These are phyloP conservation scores for Echinosophora koreensis DNA, from an alignment of 306 rosid species.

Conservation along the genomic window DNA sequence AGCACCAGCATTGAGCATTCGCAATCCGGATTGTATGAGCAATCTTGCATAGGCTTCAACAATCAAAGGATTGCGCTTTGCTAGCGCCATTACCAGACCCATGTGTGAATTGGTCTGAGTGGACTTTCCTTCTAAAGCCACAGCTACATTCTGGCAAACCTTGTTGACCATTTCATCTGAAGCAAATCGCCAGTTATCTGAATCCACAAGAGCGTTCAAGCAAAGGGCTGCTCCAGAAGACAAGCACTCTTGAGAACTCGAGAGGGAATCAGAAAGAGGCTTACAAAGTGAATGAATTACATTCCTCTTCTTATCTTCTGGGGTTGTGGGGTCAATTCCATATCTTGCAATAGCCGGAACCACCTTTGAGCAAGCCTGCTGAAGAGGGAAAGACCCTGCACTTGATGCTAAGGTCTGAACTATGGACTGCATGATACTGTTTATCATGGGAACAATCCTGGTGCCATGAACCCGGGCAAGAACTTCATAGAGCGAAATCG, in stretches of 20 bases:
- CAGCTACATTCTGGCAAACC: conserved; percentile 89
- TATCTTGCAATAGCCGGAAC: conserved; percentile 90
- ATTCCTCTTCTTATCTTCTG: conserved; percentile 72
- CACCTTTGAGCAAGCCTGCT: conserved; percentile 91
- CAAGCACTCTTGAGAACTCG: conserved; percentile 79
- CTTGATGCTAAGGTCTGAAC: conserved; percentile 86
- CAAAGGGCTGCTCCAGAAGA: conserved; percentile 88
- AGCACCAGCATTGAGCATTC: conserved; percentile 62
- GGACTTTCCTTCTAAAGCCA: conserved; percentile 74
- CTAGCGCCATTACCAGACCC: conserved; percentile 85
- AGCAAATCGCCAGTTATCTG: conserved; percentile 93
- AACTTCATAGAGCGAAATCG: conserved; percentile 82
- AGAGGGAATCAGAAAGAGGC: conserved; percentile 78
- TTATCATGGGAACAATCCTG: conserved; percentile 80
- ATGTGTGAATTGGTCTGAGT: conserved; percentile 79
- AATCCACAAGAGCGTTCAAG: conserved; percentile 83
- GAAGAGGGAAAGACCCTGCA: conserved; percentile 86
- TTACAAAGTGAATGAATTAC: conserved; percentile 76
- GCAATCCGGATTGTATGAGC: conserved; percentile 71
- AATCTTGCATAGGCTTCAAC: conserved; percentile 94
- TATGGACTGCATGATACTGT: conserved; percentile 75
- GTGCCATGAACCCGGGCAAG: conserved; percentile 88
- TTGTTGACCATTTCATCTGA: conserved; percentile 84
- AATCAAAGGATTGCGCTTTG: conserved; percentile 75
- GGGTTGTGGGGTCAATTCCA: conserved; percentile 86